These are phyloP conservation scores for Spathaspora boniae DNA, from an alignment of 805 yeast species.

Conservation along the genomic window DNA sequence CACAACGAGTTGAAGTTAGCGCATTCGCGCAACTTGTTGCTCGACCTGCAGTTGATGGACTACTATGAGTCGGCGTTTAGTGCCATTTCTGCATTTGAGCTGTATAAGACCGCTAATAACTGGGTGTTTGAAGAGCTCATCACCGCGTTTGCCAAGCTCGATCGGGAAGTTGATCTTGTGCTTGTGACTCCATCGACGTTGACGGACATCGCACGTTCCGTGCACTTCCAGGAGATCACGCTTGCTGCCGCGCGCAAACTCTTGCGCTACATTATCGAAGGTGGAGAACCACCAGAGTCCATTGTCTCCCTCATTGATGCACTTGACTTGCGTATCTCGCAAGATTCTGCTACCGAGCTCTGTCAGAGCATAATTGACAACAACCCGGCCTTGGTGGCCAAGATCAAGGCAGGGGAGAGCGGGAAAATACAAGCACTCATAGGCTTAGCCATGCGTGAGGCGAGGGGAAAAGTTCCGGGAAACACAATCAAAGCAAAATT, in stretches of 20 bases:
- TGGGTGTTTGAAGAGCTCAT: slow-evolving; percentile 83
- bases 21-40: slow-evolving; percentile 70
- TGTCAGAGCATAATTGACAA: slow-evolving; percentile 45
- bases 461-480: slow-evolving; percentile 60
- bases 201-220: slow-evolving; percentile 51
- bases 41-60: slow-evolving; percentile 43
- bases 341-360: slow-evolving; percentile 31
- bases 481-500: slow-evolving; percentile 22
- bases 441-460: slow-evolving; percentile 79
- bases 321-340: slow-evolving; percentile 43
- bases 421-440: slow-evolving; percentile 72
- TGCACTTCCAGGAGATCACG: slow-evolving; percentile 50
- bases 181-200: slow-evolving; percentile 40
- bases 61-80: slow-evolving; percentile 52
- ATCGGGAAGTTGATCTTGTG: slow-evolving; percentile 27
- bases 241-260: slow-evolving; percentile 65
- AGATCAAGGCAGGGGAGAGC: slow-evolving; percentile 51
- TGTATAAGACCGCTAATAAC: slow-evolving; percentile 47
- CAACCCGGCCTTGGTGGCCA: slow-evolving; percentile 53
- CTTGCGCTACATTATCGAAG: slow-evolving; percentile 56
- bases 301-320: slow-evolving; percentile 49
- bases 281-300: slow-evolving; percentile 33
- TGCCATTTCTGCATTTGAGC: too few relatives aligned
- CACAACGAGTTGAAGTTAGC: slow-evolving; percentile 62
- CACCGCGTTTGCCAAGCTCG: slow-evolving; percentile 61